Conservation (phyloP, 805 yeast genomes). For the Nakazawaea holstii region DNA sequence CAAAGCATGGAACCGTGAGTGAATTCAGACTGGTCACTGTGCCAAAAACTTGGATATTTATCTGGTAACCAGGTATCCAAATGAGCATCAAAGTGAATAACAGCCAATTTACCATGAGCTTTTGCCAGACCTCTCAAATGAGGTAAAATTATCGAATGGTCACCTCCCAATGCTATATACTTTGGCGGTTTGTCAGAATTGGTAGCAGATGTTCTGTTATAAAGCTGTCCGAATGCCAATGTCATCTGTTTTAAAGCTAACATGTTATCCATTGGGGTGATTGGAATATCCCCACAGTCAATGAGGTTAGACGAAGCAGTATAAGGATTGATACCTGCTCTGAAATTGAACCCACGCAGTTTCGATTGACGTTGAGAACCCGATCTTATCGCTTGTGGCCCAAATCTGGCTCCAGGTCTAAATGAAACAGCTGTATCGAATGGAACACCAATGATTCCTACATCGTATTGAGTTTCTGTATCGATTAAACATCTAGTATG, state of each 20-base stretch:
- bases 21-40: constrained; percentile 50
- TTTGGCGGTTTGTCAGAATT: constrained; percentile 44
- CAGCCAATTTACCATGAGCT: constrained; percentile 61
- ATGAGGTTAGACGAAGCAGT: constrained; percentile 41
- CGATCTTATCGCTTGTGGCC: constrained; percentile 65
- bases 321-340: constrained; percentile 49
- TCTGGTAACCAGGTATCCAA: constrained; percentile 78
- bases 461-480: constrained; percentile 47
- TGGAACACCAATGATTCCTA: constrained; percentile 75
- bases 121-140: constrained; percentile 60
- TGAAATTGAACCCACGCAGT: constrained; percentile 61
- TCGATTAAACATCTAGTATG: constrained; percentile 52
- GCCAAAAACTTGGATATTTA: constrained; percentile 62
- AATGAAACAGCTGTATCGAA: constrained; percentile 80
- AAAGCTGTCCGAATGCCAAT: constrained; percentile 49
- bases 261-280: constrained; percentile 53
- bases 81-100: constrained; percentile 83
- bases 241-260: constrained; percentile 51
- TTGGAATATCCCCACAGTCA: constrained; percentile 57
- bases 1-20: constrained; percentile 87
- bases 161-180: constrained; percentile 75
- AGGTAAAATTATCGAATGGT: constrained; percentile 72
- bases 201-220: constrained; percentile 26
- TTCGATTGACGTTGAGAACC: constrained; percentile 70
- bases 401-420: constrained; percentile 80